Percentiles rank a stretch among this genome's conserved stretches.
Conservation (phyloP, 495 filamentous ascomycete genomes). For the Aspergillus campestris region DNA sequence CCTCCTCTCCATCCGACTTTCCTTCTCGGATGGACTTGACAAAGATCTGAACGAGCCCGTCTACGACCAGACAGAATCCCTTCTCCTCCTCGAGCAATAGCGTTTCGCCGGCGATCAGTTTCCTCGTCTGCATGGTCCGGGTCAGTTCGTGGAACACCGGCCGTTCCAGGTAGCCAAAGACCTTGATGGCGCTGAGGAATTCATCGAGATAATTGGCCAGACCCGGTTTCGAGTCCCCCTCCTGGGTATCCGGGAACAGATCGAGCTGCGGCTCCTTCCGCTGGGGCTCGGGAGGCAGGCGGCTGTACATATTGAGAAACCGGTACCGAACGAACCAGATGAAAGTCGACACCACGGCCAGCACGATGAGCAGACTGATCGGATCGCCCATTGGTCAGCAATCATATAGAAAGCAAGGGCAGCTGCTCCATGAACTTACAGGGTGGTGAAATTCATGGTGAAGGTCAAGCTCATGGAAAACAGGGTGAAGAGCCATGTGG, state of each 20-base stretch:
- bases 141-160: conserved; percentile 97
- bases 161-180: conserved; percentile 94
- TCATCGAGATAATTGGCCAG: conserved; percentile 94
- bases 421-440: conserved; percentile 46
- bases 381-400: conserved; percentile 6
- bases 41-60: conserved; percentile 95
- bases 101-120: conserved; percentile 92
- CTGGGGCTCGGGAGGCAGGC: conserved; percentile 86
- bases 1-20: conserved; percentile 22
- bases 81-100: conserved; percentile 94
- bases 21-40: conserved; percentile 75
- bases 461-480: conserved; percentile 95
- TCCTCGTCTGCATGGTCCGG: conserved; percentile 93
- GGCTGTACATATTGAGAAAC: conserved; percentile 89
- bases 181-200: conserved; percentile 97
- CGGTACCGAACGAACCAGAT: conserved; percentile 93
- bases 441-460: conserved; percentile 95
- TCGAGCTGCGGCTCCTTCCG: conserved; percentile 94
- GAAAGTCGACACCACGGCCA: conserved; percentile 67
- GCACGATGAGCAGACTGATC: conserved; percentile 64
- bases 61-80: conserved; percentile 94
- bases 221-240: conserved; percentile 82
- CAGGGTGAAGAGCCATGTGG: conserved; percentile 82
- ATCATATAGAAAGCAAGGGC: background rate
- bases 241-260: conserved; percentile 85